Evolutionary conservation across 2,329 filamentous ascomycete species (phyloP).

Genomic region (Macroventuria anomochaeta): DNA sequence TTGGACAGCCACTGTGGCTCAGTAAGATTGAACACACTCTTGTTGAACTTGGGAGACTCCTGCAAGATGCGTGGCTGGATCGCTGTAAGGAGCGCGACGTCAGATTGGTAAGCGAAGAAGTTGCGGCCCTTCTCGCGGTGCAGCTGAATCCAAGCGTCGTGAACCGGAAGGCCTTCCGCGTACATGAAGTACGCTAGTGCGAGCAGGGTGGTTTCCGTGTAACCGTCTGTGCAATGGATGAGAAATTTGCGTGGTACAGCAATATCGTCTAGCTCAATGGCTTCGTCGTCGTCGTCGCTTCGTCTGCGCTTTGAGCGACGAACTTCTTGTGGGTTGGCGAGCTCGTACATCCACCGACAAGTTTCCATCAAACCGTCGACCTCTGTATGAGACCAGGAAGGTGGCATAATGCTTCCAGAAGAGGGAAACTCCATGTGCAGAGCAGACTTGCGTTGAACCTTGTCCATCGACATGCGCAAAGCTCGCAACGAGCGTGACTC

Average conservation of each 20-base stretch:
- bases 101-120: conserved; percentile 94
- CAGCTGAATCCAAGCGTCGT: conserved; percentile 85
- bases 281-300: conserved; percentile 57
- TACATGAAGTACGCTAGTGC: conserved; percentile 94
- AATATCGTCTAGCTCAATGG: conserved; percentile 60
- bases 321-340: conserved; percentile 69
- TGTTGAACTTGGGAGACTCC: conserved; percentile 66
- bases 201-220: conserved; percentile 91
- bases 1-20: conserved; percentile 81
- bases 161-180: conserved; percentile 78
- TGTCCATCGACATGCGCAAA: conserved; percentile 63
- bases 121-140: conserved; percentile 84
- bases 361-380: conserved; percentile 84
- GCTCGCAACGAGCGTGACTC: conserved; percentile 69
- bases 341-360: conserved; percentile 86
- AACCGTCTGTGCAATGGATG: conserved; percentile 93
- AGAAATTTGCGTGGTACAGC: conserved; percentile 69
- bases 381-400: conserved; percentile 82
- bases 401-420: conserved; percentile 88
- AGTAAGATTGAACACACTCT: conserved; percentile 61
- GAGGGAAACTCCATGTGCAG: conserved; percentile 83
- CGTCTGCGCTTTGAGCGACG: conserved; percentile 53
- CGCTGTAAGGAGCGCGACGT: conserved; percentile 79
- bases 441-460: conserved; percentile 54
- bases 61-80: conserved; percentile 78